Evolutionary conservation across 2,329 filamentous ascomycete species (phyloP).

Genomic region (Hypoxylon sp.): DNA sequence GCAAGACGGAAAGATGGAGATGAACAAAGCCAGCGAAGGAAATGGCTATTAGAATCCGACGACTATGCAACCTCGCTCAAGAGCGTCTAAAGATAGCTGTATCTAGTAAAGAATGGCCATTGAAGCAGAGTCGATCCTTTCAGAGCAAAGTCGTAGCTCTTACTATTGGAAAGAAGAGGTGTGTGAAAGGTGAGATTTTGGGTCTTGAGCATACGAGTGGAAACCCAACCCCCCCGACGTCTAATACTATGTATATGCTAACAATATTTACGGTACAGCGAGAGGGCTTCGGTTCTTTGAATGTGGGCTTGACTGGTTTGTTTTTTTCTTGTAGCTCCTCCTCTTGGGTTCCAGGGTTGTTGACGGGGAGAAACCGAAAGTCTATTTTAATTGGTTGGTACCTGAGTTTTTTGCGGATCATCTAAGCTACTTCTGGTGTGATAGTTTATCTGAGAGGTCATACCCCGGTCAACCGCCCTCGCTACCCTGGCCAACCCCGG

Average conservation of each 20-base stretch:
- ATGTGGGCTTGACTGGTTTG: conserved; percentile 38
- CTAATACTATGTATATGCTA: conserved; percentile 5
- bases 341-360: conserved; percentile 27
- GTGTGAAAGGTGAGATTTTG: conserved; percentile 32
- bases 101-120: conserved; percentile 29
- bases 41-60: conserved; percentile 22
- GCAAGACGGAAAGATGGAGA: conserved; percentile 25
- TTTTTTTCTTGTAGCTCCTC: conserved; percentile 35
- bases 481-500: conserved; percentile 27
- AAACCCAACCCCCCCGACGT: conserved; percentile 20
- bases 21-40: conserved; percentile 35
- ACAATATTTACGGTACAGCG: conserved; percentile 34
- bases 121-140: conserved; percentile 28
- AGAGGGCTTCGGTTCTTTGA: conserved; percentile 26
- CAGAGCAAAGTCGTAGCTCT: conserved; percentile 30
- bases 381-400: conserved; percentile 43
- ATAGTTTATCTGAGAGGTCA: conserved; percentile 35
- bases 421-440: conserved; percentile 43
- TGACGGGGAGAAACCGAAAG: conserved; percentile 48
- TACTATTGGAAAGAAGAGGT: conserved; percentile 29
- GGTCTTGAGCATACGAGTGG: conserved; percentile 28
- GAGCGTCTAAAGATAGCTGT: conserved; percentile 30
- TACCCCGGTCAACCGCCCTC: too few relatives aligned
- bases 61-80: conserved; percentile 24
- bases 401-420: conserved; percentile 34